Evolutionary conservation across 2,329 filamentous ascomycete species (phyloP).

Genomic region (Stromatinia cepivora): DNA sequence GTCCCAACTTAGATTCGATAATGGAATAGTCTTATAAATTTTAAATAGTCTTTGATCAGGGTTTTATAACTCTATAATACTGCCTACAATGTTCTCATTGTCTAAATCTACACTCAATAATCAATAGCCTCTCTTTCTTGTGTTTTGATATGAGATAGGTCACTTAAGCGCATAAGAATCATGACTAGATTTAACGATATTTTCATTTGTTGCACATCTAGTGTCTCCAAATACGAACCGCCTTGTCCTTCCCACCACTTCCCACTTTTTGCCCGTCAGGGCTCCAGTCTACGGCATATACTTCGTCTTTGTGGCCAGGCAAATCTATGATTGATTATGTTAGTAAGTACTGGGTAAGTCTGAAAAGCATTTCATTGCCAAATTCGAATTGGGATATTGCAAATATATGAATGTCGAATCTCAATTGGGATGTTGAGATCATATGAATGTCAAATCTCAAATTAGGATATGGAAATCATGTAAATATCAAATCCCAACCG

Average conservation of each 20-base stretch:
- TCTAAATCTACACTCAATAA: too few relatives aligned
- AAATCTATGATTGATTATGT: constrained; percentile 58
- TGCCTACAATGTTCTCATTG: too few relatives aligned
- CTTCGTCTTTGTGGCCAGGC: constrained; percentile 87
- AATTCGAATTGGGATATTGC: constrained; percentile 8
- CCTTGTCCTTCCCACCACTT: constrained; percentile 91
- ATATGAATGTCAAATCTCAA: neutral
- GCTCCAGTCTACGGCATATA: constrained; percentile 94
- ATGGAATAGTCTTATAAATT: neutral
- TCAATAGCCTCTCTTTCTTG: too few relatives aligned
- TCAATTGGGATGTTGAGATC: neutral
- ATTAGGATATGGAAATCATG: neutral
- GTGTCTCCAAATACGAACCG: constrained; percentile 65
- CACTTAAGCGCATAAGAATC: neutral
- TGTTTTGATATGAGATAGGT: too few relatives aligned
- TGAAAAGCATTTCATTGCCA: neutral
- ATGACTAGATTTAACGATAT: neutral
- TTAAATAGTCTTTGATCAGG: too few relatives aligned
- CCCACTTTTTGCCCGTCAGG: constrained; percentile 85
- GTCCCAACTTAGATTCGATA: neutral
- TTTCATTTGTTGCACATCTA: constrained; percentile 39
- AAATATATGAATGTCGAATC: too few relatives aligned
- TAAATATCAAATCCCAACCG: neutral
- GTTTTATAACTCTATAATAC: too few relatives aligned
- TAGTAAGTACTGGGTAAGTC: constrained; percentile 6